These are phyloP conservation scores for Digitaria exilis DNA, from an alignment of 202 grass and related monocot genomes.

Conservation along the genomic window DNA sequence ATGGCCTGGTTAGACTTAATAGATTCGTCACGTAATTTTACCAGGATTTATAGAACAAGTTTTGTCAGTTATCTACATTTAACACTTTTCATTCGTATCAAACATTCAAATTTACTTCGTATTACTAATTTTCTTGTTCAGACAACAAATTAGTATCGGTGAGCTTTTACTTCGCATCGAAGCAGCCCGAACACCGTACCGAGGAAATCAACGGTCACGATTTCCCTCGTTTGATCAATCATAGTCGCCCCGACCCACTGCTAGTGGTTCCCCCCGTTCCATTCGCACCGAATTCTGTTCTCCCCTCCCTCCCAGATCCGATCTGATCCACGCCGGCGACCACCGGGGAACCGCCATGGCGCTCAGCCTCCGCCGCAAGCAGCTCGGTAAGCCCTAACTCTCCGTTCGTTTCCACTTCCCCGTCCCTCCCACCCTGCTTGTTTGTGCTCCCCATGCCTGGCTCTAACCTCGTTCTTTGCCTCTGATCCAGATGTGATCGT, in stretches of 20 bases:
- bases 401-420: neutral
- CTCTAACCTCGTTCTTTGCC: slow-evolving; percentile 4
- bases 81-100: no score
- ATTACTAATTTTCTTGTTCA: no score
- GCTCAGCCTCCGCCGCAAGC: slow-evolving; percentile 92
- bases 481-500: slow-evolving; percentile 69
- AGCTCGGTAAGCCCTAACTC: slow-evolving; percentile 63
- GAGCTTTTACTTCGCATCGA: neutral
- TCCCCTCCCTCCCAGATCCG: slow-evolving; percentile 4
- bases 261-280: neutral
- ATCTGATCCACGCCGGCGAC: slow-evolving; percentile 30
- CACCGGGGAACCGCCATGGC: slow-evolving; percentile 53
- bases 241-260: neutral
- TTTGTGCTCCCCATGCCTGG: neutral
- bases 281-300: no score
- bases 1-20: no score
- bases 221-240: no score
- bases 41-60: no score
- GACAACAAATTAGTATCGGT: neutral
- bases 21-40: no score
- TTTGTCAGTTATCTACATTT: no score
- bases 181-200: neutral
- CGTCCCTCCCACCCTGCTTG: neutral
- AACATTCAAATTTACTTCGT: no score
- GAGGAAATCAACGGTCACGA: neutral